These are phyloP conservation scores for Sordariomycetes sp. DNA, from an alignment of 2,329 filamentous ascomycete species.

Conservation along the genomic window DNA sequence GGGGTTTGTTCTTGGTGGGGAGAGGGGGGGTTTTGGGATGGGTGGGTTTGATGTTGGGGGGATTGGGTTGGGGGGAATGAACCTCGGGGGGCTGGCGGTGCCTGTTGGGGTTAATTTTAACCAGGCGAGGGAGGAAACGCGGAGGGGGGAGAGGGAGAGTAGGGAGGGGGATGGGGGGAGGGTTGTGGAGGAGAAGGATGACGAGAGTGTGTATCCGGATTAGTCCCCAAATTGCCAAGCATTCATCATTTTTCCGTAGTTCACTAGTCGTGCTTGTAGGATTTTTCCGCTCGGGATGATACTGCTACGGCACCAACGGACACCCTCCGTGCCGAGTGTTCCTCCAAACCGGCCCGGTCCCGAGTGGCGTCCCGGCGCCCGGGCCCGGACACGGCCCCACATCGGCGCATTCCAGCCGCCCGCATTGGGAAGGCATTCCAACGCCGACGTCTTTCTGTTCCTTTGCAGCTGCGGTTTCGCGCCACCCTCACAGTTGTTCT, in stretches of 20 bases:
- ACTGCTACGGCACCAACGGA: too few relatives aligned
- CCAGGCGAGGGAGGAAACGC: background rate
- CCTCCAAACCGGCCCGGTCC: too few relatives aligned
- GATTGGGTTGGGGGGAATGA: background rate
- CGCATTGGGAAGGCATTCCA: background rate
- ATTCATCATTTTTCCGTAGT: background rate
- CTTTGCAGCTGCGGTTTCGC: background rate
- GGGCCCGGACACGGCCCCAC: background rate
- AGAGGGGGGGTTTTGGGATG: background rate
- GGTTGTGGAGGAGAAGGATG: background rate
- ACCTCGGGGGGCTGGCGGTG: background rate
- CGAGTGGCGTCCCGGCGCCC: background rate
- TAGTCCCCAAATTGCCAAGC: background rate
- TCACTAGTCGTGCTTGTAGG: too few relatives aligned
- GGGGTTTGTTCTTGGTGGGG: background rate
- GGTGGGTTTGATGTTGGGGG: background rate
- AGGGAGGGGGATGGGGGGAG: background rate
- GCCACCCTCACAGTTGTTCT: background rate
- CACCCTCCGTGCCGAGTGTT: background rate
- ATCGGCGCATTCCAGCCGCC: background rate
- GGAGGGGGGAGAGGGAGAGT: background rate
- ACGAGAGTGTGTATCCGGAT: background rate
- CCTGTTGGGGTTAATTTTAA: background rate
- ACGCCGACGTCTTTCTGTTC: background rate
- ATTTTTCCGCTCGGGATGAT: too few relatives aligned